Conservation (phyloP, 345 rosid genomes). For the Durio zibethinus region DNA sequence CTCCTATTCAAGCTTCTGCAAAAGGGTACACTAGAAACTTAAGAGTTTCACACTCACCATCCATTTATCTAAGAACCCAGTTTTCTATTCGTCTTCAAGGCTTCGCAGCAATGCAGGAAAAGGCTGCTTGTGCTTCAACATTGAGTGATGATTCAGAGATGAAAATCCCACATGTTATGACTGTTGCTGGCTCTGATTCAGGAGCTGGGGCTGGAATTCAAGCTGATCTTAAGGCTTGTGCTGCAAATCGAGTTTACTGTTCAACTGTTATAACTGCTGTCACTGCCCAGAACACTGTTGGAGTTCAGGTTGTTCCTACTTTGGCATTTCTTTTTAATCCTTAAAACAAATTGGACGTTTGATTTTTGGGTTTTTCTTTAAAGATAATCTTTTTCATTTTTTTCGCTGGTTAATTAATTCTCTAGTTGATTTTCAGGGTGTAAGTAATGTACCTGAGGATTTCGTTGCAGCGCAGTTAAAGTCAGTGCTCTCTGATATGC, state of each 20-base stretch:
- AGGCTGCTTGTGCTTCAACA: constrained; percentile 15
- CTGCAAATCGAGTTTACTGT: constrained; percentile 86
- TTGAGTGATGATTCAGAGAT: constrained; percentile 3
- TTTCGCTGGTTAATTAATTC: background rate
- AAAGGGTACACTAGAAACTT: background rate
- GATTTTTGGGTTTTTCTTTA: background rate
- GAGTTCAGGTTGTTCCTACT: constrained; percentile 60
- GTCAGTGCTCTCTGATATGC: constrained; percentile 92
- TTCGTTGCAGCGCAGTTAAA: constrained; percentile 71
- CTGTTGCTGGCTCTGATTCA: constrained; percentile 92
- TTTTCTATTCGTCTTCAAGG: background rate
- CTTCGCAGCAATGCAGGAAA: constrained; percentile 24
- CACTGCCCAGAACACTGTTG: constrained; percentile 87
- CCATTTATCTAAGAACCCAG: background rate
- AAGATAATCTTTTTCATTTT: background rate
- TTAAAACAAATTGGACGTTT: background rate
- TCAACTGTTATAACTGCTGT: constrained; percentile 86
- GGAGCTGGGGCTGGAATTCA: constrained; percentile 97
- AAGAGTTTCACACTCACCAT: constrained; percentile 4
- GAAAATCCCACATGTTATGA: constrained; percentile 66
- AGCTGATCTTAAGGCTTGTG: constrained; percentile 92
- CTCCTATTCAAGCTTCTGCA: background rate
- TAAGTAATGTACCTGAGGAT: constrained; percentile 43
- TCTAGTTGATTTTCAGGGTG: constrained; percentile 35
- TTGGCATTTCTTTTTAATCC: background rate